These are phyloP conservation scores for Ormosia emarginata DNA, from an alignment of 306 rosid species.

Conservation along the genomic window DNA sequence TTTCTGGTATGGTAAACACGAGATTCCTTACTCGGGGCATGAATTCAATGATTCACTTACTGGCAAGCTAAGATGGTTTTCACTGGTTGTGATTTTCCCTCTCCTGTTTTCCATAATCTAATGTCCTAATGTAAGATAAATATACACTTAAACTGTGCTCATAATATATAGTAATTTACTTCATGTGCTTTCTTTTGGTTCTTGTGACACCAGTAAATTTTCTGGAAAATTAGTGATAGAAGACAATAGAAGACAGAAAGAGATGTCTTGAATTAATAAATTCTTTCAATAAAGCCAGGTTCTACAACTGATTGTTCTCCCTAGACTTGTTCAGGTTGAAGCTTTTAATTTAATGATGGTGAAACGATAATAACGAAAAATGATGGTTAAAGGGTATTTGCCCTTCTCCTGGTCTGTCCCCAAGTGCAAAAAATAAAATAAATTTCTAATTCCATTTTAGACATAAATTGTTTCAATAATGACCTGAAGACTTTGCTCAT, in stretches of 20 bases:
- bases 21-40: slow-evolving; percentile 14
- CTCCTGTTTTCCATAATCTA: background rate
- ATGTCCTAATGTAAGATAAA: background rate
- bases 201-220: background rate
- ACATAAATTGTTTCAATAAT: background rate
- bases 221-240: background rate
- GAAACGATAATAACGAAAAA: background rate
- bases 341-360: background rate
- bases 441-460: background rate
- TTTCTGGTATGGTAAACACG: background rate
- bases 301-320: background rate
- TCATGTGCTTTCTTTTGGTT: background rate
- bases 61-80: background rate
- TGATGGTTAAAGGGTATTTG: background rate
- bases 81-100: background rate
- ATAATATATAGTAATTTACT: background rate
- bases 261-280: background rate
- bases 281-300: background rate
- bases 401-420: background rate
- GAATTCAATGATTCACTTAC: background rate
- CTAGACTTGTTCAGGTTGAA: background rate
- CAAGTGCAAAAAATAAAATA: background rate
- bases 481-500: background rate
- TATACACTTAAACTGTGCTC: background rate
- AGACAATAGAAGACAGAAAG: background rate